A percentile compares a stretch with the other conserved stretches of the same genome.
Evolutionary conservation across 2,329 filamentous ascomycete species (phyloP).

Genomic region (Apiospora saccharicola): DNA sequence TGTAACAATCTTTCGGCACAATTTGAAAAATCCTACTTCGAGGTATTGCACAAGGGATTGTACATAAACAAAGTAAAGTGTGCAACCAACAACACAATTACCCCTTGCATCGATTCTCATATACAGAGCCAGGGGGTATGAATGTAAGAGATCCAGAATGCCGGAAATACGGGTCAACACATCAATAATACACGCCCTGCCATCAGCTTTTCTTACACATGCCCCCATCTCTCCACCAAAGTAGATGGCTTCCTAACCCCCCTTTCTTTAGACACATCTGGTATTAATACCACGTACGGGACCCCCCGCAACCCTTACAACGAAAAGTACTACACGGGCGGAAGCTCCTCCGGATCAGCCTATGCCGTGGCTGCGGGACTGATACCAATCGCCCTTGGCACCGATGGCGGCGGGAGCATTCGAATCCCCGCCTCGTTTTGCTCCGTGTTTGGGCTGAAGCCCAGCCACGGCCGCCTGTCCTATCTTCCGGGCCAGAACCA

Average conservation of each 20-base stretch:
- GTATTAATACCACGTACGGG: conserved; percentile 76
- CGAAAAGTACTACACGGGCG: conserved; percentile 75
- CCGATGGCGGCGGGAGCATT: conserved; percentile 77
- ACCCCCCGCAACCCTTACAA: conserved; percentile 83
- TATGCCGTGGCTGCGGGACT: conserved; percentile 76
- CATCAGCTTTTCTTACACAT: neutral
- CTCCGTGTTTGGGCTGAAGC: conserved; percentile 77
- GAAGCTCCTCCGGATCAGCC: conserved; percentile 76
- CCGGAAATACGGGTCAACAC: no score
- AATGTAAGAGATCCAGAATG: neutral
- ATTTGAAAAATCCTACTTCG: neutral
- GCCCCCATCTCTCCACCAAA: neutral
- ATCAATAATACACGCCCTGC: neutral
- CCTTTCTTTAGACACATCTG: conserved; percentile 62
- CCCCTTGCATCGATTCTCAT: neutral
- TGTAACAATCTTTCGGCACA: neutral
- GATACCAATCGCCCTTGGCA: conserved; percentile 71
- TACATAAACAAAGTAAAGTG: neutral
- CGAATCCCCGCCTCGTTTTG: conserved; percentile 77
- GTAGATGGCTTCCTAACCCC: neutral
- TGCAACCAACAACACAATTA: neutral
- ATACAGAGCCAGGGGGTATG: neutral
- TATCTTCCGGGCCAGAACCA: conserved; percentile 60
- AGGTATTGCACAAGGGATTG: neutral
- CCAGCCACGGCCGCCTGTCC: conserved; percentile 73